A percentile compares a stretch with the other conserved stretches of the same genome.
phyloP scores from a whole-genome alignment of 2,329 filamentous ascomycete species.

The Clathrospora elynae region DNA sequence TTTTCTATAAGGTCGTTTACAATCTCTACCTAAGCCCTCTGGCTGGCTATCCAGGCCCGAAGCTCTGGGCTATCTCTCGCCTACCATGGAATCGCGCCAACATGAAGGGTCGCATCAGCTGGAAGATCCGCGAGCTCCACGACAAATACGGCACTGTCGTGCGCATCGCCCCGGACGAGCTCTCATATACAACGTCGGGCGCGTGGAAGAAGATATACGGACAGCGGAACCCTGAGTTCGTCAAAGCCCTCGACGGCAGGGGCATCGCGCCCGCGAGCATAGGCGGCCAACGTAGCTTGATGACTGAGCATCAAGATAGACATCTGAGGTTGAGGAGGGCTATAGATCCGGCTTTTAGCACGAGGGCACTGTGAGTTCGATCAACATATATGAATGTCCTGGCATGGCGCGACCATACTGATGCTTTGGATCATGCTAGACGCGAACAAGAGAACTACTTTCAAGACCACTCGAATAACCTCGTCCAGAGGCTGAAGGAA shows the following conservation, averaged over 20 bases:
- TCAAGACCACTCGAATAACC: conserved; percentile 11
- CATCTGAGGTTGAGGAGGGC: conserved; percentile 11
- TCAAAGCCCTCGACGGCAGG: conserved; percentile 11
- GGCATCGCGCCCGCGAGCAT: conserved; percentile 12
- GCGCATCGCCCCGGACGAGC: conserved; percentile 10
- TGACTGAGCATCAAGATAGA: conserved; percentile 13
- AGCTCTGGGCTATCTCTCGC: conserved; percentile 12
- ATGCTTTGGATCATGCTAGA: neutral
- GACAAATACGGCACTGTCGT: conserved; percentile 10
- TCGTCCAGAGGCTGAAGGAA: conserved; percentile 3
- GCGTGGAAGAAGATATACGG: conserved; percentile 14
- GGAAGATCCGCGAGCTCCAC: conserved; percentile 8
- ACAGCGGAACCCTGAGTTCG: conserved; percentile 15
- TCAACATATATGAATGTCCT: neutral
- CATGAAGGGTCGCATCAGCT: conserved; percentile 7
- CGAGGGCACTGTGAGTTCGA: conserved; percentile 9
- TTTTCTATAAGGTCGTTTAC: conserved; percentile 6
- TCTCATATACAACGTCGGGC: conserved; percentile 5
- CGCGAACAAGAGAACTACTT: conserved; percentile 10
- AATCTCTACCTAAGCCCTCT: conserved; percentile 11
- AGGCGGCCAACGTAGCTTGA: conserved; percentile 12
- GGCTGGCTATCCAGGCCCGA: conserved; percentile 13
- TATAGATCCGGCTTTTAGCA: conserved; percentile 13
- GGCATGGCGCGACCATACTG: neutral
- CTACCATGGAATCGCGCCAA: conserved; percentile 9